Conservation (phyloP, 108 stramenopile genomes). For the Cyclotella kingstonii region DNA sequence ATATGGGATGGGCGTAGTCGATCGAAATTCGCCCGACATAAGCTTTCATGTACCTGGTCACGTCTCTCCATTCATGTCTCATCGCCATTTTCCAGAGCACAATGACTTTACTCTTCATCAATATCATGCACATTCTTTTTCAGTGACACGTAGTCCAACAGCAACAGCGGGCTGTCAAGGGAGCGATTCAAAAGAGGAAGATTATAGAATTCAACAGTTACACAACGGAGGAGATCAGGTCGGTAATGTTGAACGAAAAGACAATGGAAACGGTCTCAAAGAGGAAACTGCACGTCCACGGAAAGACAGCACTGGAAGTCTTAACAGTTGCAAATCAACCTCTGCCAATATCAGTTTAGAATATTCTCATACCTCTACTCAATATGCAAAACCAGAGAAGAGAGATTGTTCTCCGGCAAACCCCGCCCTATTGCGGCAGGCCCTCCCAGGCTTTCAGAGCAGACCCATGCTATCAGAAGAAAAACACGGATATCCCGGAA, state of each 20-base stretch:
- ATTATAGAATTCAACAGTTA: not conserved
- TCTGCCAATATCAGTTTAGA: not conserved
- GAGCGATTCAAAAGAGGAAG: conserved; percentile 10
- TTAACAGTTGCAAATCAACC: conserved; percentile 12
- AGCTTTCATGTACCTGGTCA: conserved; percentile 13
- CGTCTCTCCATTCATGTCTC: conserved; percentile 27
- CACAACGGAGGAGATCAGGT: not conserved
- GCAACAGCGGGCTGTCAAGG: conserved; percentile 8
- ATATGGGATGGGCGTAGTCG: conserved; percentile 14
- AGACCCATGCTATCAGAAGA: conserved; percentile 4
- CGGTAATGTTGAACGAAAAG: not conserved
- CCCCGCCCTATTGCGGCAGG: conserved; percentile 5
- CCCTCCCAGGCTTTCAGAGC: conserved; percentile 8
- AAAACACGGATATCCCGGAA: too few species aligned
- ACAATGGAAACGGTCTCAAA: not conserved
- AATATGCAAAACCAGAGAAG: not conserved
- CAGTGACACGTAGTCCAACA: not conserved
- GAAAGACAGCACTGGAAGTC: conserved; percentile 20
- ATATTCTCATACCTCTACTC: not conserved
- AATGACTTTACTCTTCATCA: not conserved
- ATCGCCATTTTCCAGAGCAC: conserved; percentile 2
- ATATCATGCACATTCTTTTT: not conserved
- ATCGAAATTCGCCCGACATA: conserved; percentile 25
- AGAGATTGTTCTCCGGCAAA: not conserved
- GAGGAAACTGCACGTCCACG: conserved; percentile 7